Percentiles rank a stretch among this genome's conserved stretches.
Evolutionary conservation across 2,329 filamentous ascomycete genomes (phyloP).

Genomic region (Macrophomina phaseolina): DNA sequence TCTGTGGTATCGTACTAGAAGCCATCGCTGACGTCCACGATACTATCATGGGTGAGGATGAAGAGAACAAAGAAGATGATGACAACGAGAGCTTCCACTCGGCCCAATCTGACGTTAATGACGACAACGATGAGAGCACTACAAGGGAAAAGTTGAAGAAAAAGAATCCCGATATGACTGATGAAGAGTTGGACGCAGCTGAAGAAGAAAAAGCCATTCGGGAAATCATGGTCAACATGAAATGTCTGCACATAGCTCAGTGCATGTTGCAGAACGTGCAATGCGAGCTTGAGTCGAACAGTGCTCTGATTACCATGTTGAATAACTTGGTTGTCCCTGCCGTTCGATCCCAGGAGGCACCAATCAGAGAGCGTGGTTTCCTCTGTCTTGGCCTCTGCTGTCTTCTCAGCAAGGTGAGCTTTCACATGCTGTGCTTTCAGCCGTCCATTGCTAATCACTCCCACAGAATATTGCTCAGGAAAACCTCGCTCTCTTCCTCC

Average conservation of each 20-base stretch:
- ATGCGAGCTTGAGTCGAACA: slow-evolving; percentile 85
- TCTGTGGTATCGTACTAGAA: slow-evolving; percentile 85
- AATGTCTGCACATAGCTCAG: slow-evolving; percentile 95
- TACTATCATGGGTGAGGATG: slow-evolving; percentile 76
- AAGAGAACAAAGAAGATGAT: slow-evolving; percentile 52
- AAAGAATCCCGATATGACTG: slow-evolving; percentile 59
- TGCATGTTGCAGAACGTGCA: slow-evolving; percentile 96
- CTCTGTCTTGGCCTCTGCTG: slow-evolving; percentile 90
- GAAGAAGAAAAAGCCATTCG: slow-evolving; percentile 70
- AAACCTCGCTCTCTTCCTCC: slow-evolving; percentile 90
- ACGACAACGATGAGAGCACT: slow-evolving; percentile 65
- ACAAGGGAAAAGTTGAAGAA: slow-evolving; percentile 39
- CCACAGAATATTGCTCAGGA: slow-evolving; percentile 79
- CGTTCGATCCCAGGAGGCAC: slow-evolving; percentile 89
- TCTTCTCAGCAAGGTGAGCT: slow-evolving; percentile 76
- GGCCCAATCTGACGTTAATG: slow-evolving; percentile 83
- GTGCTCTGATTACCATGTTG: slow-evolving; percentile 93
- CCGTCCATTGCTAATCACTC: neutral
- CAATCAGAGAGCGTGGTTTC: slow-evolving; percentile 87
- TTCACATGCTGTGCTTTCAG: too few relatives aligned
- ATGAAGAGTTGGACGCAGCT: slow-evolving; percentile 63
- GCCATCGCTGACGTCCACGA: slow-evolving; percentile 97
- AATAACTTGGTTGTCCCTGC: slow-evolving; percentile 97
- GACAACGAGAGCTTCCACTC: slow-evolving; percentile 87
- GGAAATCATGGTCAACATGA: slow-evolving; percentile 97